Percentiles rank a stretch among this genome's conserved stretches.
Conservation (phyloP, 768 basidiomycete genomes). For the Serendipita sp. region DNA sequence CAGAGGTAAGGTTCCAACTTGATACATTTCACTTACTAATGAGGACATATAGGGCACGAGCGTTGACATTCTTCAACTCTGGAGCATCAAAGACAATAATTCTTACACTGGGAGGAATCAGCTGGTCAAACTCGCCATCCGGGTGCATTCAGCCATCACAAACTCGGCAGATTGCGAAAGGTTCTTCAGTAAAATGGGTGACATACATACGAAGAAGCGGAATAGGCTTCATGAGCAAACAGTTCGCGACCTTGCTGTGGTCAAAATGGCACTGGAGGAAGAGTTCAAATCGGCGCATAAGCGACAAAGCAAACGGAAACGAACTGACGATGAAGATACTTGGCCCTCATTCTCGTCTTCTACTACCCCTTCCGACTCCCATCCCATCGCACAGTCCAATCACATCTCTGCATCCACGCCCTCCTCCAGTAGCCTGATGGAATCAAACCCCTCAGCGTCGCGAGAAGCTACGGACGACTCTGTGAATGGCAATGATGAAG, state of each 20-base stretch:
- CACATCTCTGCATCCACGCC: no score
- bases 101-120: conserved; percentile 12
- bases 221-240: conserved; percentile 16
- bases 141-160: conserved; percentile 15
- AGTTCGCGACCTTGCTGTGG: conserved; percentile 14
- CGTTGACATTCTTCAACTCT: background rate
- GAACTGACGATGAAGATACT: no score
- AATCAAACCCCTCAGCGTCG: no score
- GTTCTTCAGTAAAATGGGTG: conserved; percentile 20
- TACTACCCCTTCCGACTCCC: no score
- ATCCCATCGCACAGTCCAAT: no score
- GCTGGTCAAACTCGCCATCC: conserved; percentile 17
- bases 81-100: background rate
- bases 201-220: conserved; percentile 16
- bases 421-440: no score
- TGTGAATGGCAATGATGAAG: no score
- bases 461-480: no score
- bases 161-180: conserved; percentile 22
- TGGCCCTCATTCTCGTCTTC: no score
- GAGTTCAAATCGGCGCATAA: no score
- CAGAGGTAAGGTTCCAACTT: background rate
- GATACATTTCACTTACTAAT: background rate
- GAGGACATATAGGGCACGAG: background rate
- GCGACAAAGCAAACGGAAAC: no score
- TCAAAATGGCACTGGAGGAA: conserved; percentile 15